phyloP scores from a whole-genome alignment of 1,284 basidiomycete genomes.

The Irpex rosettiformis region DNA sequence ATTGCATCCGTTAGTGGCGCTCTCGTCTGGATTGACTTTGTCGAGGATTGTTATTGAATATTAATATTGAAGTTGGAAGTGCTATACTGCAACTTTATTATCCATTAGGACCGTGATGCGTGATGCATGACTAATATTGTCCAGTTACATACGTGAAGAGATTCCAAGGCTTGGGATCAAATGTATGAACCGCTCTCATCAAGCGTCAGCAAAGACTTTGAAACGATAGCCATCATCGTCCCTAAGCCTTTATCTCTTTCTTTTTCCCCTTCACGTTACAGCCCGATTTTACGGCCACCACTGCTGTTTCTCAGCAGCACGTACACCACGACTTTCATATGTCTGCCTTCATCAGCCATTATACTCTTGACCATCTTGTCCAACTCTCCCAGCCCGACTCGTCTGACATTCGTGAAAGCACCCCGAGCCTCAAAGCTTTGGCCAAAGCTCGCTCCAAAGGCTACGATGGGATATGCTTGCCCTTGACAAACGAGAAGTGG shows the following conservation, averaged over 20 bases:
- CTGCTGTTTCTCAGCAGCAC: not conserved
- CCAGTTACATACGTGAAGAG: too few relatives aligned
- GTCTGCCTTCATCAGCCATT: constrained; percentile 31
- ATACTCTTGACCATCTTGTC: constrained; percentile 37
- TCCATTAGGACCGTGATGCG: too few relatives aligned
- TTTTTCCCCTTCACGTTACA: not conserved
- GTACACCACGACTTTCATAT: constrained; percentile 20
- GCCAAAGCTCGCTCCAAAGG: constrained; percentile 51
- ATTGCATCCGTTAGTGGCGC: not conserved
- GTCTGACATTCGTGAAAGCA: constrained; percentile 27
- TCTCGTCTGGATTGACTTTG: not conserved
- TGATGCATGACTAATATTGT: not conserved
- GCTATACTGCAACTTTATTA: too few relatives aligned
- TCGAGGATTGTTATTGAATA: not conserved
- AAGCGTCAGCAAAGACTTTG: not conserved
- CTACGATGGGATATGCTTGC: constrained; percentile 72
- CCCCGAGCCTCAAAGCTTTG: constrained; percentile 49
- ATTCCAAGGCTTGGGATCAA: too few relatives aligned
- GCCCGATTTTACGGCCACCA: not conserved
- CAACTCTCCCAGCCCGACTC: constrained; percentile 19
- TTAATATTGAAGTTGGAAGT: too few relatives aligned
- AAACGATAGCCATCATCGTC: not conserved
- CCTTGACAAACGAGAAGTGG: constrained; percentile 87
- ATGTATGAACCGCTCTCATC: not conserved
- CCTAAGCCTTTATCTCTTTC: not conserved